Percentiles rank a stretch among this genome's conserved stretches.
Evolutionary conservation across 768 basidiomycete species (phyloP).

Genomic region (Boletus patriciae): DNA sequence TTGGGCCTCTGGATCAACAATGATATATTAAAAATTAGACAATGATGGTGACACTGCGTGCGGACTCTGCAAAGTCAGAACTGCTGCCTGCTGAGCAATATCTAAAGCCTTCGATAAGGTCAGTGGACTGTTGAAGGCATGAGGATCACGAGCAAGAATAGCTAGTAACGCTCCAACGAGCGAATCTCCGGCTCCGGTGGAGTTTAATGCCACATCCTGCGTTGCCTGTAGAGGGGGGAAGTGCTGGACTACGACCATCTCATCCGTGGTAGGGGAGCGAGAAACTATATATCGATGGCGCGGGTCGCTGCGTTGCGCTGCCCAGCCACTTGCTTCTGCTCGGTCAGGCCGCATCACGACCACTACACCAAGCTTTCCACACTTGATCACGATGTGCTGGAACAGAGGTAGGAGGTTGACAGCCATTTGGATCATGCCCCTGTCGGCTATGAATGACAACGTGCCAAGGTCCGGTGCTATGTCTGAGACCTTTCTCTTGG

Average conservation of each 20-base stretch:
- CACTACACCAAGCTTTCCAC: slow-evolving; percentile 68
- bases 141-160: slow-evolving; percentile 46
- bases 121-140: slow-evolving; percentile 46
- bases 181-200: slow-evolving; percentile 92
- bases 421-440: slow-evolving; percentile 79
- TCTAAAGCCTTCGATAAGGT: slow-evolving; percentile 47
- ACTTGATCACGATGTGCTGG: slow-evolving; percentile 81
- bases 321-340: slow-evolving; percentile 50
- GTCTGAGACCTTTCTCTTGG: slow-evolving; percentile 46
- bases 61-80: slow-evolving; percentile 55
- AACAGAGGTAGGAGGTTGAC: slow-evolving; percentile 83
- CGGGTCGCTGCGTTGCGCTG: slow-evolving; percentile 45
- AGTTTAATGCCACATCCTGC: slow-evolving; percentile 50
- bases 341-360: slow-evolving; percentile 56
- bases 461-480: slow-evolving; percentile 41
- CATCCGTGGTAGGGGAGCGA: slow-evolving; percentile 43
- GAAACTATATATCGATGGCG: slow-evolving; percentile 51
- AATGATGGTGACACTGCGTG: slow-evolving; percentile 67
- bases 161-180: slow-evolving; percentile 85
- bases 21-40: slow-evolving; percentile 9
- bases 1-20: slow-evolving; percentile 50
- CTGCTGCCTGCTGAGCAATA: slow-evolving; percentile 64
- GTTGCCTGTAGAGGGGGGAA: slow-evolving; percentile 58
- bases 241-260: slow-evolving; percentile 66
- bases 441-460: slow-evolving; percentile 60